A percentile compares a stretch with the other conserved stretches of the same genome.
These are phyloP conservation scores for Kickxella alabastrina DNA, from an alignment of 192 early-diverging fungal species.

Conservation along the genomic window DNA sequence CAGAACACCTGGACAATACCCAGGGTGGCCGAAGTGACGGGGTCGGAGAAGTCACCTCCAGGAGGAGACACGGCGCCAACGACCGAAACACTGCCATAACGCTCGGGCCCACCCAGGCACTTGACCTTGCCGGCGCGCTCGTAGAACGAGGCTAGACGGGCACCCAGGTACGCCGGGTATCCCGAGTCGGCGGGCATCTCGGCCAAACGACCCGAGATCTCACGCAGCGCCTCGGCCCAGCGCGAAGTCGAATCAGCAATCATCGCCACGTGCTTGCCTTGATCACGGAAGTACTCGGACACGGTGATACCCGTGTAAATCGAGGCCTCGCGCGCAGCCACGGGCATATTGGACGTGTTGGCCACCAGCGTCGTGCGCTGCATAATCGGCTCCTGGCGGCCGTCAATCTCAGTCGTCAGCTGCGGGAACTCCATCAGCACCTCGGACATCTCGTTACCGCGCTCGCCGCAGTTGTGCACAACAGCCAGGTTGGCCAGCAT, in stretches of 20 bases:
- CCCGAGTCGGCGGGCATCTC: conserved; percentile 99
- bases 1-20: conserved; percentile 99
- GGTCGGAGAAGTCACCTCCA: conserved; percentile 99
- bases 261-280: conserved; percentile 99
- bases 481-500: conserved; percentile 49
- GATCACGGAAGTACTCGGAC: conserved; percentile 99
- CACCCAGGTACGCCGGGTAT: conserved; percentile 98
- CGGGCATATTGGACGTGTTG: conserved; percentile 99
- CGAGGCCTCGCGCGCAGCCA: conserved; percentile 98
- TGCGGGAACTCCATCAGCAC: conserved; percentile 99
- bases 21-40: conserved; percentile 93
- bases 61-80: conserved; percentile 99
- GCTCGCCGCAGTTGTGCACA: conserved; percentile 73
- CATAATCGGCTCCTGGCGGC: conserved; percentile 98
- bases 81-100: conserved; percentile 92
- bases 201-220: conserved; percentile 99
- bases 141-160: conserved; percentile 99
- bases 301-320: conserved; percentile 99
- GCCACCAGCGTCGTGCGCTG: conserved; percentile 98
- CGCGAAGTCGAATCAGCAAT: conserved; percentile 99
- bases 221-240: conserved; percentile 99
- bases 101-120: conserved; percentile 92
- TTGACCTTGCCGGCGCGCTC: conserved; percentile 97
- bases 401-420: conserved; percentile 89
- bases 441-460: conserved; percentile 99